phyloP scores from a whole-genome alignment of 176 grass and related monocot species.

The Puccinellia tenuiflora region DNA sequence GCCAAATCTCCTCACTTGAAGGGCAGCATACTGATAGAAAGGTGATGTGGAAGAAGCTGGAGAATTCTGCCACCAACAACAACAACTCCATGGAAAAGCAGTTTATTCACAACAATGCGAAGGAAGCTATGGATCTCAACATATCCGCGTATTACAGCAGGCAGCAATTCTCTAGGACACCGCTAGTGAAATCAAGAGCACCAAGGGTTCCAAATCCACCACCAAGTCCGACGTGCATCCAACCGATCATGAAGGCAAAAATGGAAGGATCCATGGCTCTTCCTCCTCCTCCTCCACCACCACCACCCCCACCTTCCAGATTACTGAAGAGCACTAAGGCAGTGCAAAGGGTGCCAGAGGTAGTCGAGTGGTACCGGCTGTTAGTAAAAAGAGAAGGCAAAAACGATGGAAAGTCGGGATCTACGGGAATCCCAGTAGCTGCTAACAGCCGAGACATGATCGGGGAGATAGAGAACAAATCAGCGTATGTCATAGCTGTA shows the following conservation, averaged over 20 bases:
- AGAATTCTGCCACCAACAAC: slow-evolving; percentile 38
- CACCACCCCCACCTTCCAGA: slow-evolving; percentile 52
- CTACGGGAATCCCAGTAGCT: slow-evolving; percentile 43
- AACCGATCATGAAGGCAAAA: slow-evolving; percentile 5
- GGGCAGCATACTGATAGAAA: slow-evolving; percentile 58
- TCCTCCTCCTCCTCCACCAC: slow-evolving; percentile 55
- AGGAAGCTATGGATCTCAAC: slow-evolving; percentile 33
- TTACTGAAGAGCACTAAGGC: slow-evolving; percentile 44
- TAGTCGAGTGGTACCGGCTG: slow-evolving; percentile 72
- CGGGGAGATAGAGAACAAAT: slow-evolving; percentile 96
- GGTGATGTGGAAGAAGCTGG: slow-evolving; percentile 58
- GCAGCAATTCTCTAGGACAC: slow-evolving; percentile 37
- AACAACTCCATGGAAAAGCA: slow-evolving; percentile 50
- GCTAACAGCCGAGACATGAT: slow-evolving; percentile 80
- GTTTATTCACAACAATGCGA: slow-evolving; percentile 36
- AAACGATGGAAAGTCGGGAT: slow-evolving; percentile 56
- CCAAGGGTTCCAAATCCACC: slow-evolving; percentile 87
- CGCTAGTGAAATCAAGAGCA: slow-evolving; percentile 31
- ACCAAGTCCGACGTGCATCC: slow-evolving; percentile 38
- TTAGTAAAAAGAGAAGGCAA: slow-evolving; percentile 82
- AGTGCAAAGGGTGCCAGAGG: slow-evolving; percentile 77
- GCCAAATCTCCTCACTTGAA: slow-evolving; percentile 56
- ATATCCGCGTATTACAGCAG: slow-evolving; percentile 35
- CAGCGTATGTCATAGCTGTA: slow-evolving; percentile 90
- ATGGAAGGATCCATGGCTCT: slow-evolving; percentile 47